Conservation (phyloP, 768 basidiomycete genomes). For the Naganishia kalamii region DNA sequence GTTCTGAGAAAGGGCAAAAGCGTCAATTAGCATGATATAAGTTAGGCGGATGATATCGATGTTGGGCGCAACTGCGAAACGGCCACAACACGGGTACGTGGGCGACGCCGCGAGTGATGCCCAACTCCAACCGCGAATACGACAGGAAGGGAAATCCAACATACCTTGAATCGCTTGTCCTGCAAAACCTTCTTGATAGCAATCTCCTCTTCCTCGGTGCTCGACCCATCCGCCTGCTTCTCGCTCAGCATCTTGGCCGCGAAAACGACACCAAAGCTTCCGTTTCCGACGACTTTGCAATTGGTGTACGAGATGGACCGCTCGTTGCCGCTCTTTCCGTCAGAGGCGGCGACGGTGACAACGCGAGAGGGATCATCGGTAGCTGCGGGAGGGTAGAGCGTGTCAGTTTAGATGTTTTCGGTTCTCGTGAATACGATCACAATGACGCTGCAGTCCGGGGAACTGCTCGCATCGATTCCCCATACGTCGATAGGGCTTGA, state of each 20-base stretch:
- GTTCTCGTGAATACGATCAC: not conserved
- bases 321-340: constrained; percentile 86
- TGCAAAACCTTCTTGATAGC: constrained; percentile 99
- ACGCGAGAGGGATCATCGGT: constrained; percentile 91
- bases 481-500: no score
- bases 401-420: not conserved
- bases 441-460: no score
- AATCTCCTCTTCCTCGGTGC: constrained; percentile 57
- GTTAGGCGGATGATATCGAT: no score
- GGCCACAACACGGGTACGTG: no score
- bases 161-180: constrained; percentile 99
- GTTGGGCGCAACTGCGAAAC: no score
- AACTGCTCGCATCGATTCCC: no score
- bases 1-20: constrained; percentile 53
- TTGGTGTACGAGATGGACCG: constrained; percentile 88
- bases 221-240: constrained; percentile 33
- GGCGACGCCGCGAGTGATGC: no score
- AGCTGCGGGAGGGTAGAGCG: constrained; percentile 19
- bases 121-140: not conserved
- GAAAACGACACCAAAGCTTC: constrained; percentile 98
- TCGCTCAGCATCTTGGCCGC: constrained; percentile 72
- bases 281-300: constrained; percentile 97
- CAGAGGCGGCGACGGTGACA: constrained; percentile 88
- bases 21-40: no score
- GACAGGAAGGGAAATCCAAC: constrained; percentile 34